A percentile compares a stretch with the other conserved stretches of the same genome.
Conservation (phyloP, 805 yeast species). For the Geotrichum ghanense region DNA sequence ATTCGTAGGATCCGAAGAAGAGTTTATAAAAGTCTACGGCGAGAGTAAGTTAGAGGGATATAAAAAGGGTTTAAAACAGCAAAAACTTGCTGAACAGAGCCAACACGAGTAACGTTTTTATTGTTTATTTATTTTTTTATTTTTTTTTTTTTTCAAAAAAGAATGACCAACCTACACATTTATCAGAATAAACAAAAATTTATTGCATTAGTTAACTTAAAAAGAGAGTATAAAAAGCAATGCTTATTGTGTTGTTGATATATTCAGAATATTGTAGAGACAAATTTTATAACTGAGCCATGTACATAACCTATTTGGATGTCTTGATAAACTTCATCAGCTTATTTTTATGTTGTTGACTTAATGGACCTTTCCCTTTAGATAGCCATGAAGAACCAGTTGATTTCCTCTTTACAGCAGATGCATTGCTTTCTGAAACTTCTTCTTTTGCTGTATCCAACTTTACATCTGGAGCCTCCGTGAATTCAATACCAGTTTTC, state of each 20-base stretch:
- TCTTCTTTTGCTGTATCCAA: background rate
- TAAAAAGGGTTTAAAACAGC: background rate
- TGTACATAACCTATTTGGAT: background rate
- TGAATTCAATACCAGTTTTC: background rate
- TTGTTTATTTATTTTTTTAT: no score
- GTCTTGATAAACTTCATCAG: constrained; percentile 1
- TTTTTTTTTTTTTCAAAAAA: no score
- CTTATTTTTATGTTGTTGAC: background rate
- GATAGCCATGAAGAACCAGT: background rate
- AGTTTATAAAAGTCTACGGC: constrained; percentile 44
- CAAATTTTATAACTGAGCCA: no score
- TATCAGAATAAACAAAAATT: no score
- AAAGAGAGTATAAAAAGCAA: no score
- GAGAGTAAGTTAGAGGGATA: constrained; percentile 21
- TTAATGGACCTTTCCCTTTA: constrained; percentile 1
- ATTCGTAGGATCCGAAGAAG: constrained; percentile 36
- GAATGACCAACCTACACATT: no score
- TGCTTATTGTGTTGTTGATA: no score
- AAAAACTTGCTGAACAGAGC: background rate
- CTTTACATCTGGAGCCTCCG: background rate
- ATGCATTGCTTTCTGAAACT: background rate
- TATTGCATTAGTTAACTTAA: no score
- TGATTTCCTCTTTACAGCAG: background rate
- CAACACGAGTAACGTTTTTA: no score
- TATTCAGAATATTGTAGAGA: no score